Percentiles rank a stretch among this genome's conserved stretches.
Evolutionary conservation across 192 early-diverging fungal genomes (phyloP).

Genomic region (Backusella liffmaniae): DNA sequence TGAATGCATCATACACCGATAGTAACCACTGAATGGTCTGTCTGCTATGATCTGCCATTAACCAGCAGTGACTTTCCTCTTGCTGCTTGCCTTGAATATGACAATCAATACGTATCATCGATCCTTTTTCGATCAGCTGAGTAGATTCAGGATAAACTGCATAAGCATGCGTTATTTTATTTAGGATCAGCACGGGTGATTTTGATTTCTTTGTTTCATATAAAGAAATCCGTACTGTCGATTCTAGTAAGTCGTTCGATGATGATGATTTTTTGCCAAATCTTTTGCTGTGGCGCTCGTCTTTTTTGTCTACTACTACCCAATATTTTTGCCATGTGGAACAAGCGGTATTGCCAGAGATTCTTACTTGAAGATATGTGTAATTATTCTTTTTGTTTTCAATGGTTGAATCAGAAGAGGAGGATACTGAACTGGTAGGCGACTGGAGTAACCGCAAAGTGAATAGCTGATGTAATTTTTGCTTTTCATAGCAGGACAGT

Average conservation of each 20-base stretch:
- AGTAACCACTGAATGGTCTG: slow-evolving; percentile 40
- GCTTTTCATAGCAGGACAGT: slow-evolving; percentile 70
- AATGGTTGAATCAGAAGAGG: slow-evolving; percentile 22
- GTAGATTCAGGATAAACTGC: slow-evolving; percentile 52
- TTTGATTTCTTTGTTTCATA: slow-evolving; percentile 53
- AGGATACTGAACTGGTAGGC: not conserved
- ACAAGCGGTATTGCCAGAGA: slow-evolving; percentile 34
- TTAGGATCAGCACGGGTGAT: slow-evolving; percentile 45
- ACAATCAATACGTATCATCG: slow-evolving; percentile 40
- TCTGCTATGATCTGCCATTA: slow-evolving; percentile 33
- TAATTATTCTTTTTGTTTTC: slow-evolving; percentile 43
- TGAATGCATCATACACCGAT: slow-evolving; percentile 39
- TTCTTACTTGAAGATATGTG: slow-evolving; percentile 52
- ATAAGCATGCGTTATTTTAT: slow-evolving; percentile 51
- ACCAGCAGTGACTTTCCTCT: slow-evolving; percentile 6
- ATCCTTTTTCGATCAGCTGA: slow-evolving; percentile 36
- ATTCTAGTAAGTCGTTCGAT: slow-evolving; percentile 2
- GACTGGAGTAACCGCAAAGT: slow-evolving; percentile 49
- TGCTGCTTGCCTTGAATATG: slow-evolving; percentile 3
- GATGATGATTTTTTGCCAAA: slow-evolving; percentile 30
- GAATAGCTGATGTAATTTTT: slow-evolving; percentile 74
- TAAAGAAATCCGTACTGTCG: slow-evolving; percentile 45
- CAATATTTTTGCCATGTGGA: slow-evolving; percentile 47
- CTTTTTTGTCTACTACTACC: slow-evolving; percentile 49
- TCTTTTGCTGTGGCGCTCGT: slow-evolving; percentile 33